phyloP scores from a whole-genome alignment of 2,329 filamentous ascomycete species.

The Colletotrichum sp. region DNA sequence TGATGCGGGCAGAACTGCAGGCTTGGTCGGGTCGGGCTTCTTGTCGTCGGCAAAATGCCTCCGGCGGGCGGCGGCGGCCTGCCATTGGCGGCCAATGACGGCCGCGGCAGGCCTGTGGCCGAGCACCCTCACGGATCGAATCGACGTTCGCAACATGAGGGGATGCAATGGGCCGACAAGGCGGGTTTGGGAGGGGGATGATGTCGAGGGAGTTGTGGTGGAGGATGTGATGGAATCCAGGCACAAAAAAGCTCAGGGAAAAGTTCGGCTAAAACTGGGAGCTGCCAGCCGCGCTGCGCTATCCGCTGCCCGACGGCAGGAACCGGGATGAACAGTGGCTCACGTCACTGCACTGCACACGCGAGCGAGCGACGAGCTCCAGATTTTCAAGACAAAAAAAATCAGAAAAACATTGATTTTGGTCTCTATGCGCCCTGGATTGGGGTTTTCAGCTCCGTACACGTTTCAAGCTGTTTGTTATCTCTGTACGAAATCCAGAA shows the following conservation, averaged over 20 bases:
- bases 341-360: conserved; percentile 5
- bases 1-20: conserved; percentile 57
- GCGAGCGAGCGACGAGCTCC: not conserved
- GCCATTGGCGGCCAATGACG: conserved; percentile 64
- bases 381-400: not conserved
- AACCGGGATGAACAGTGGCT: conserved; percentile 19
- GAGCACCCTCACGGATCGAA: conserved; percentile 67
- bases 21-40: conserved; percentile 54
- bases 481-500: not conserved
- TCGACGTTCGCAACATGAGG: conserved; percentile 73
- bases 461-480: no score
- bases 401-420: not conserved
- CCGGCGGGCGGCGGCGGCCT: conserved; percentile 34
- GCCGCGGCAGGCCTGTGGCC: conserved; percentile 59
- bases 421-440: not conserved
- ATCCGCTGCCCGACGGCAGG: conserved; percentile 19
- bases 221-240: conserved; percentile 29
- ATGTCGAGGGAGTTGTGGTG: conserved; percentile 23
- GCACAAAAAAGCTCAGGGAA: conserved; percentile 48
- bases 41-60: conserved; percentile 62
- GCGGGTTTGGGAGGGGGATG: conserved; percentile 33
- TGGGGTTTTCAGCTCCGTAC: not conserved
- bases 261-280: conserved; percentile 46
- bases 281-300: conserved; percentile 5
- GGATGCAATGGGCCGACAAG: conserved; percentile 50